A percentile compares a stretch with the other conserved stretches of the same genome.
These are phyloP conservation scores for Phytophthora aleatoria DNA, from an alignment of 352 stramenopile species.

Conservation along the genomic window DNA sequence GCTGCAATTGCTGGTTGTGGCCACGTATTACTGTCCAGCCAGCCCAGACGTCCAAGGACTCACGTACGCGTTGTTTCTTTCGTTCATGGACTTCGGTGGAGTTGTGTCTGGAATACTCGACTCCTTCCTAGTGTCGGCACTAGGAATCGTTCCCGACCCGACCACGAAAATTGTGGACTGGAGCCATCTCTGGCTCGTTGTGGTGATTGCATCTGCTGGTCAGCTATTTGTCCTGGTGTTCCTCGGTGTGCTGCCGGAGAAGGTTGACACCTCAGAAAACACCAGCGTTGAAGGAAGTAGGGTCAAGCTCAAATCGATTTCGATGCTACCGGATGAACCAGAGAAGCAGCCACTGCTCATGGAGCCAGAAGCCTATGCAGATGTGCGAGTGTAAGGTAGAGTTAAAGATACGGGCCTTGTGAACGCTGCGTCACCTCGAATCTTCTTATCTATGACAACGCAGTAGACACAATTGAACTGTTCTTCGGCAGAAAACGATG, in stretches of 20 bases:
- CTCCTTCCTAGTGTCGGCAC: constrained; percentile 50
- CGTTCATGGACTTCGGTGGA: constrained; percentile 87
- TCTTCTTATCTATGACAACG: too few relatives aligned
- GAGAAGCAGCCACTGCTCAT: constrained; percentile 58
- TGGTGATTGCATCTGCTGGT: constrained; percentile 57
- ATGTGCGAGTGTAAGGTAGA: constrained; percentile 33
- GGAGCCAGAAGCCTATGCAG: constrained; percentile 29
- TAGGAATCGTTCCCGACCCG: constrained; percentile 68
- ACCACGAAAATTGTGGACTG: constrained; percentile 64
- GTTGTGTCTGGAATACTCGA: constrained; percentile 71
- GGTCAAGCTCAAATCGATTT: constrained; percentile 22
- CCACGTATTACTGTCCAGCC: constrained; percentile 79
- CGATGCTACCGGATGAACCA: constrained; percentile 15
- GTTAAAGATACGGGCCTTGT: not conserved
- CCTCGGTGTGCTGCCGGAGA: constrained; percentile 70
- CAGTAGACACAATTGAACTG: not conserved
- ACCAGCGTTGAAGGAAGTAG: constrained; percentile 1
- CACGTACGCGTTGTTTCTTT: constrained; percentile 82
- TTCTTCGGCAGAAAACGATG: too few relatives aligned
- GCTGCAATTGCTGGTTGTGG: constrained; percentile 79
- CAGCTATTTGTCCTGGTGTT: constrained; percentile 77
- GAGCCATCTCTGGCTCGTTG: constrained; percentile 61
- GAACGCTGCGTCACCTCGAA: too few relatives aligned
- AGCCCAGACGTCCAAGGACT: constrained; percentile 64
- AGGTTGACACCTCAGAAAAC: constrained; percentile 43